Evolutionary conservation across 2,329 filamentous ascomycete genomes (phyloP).

Genomic region (Curvularia hawaiiensis): DNA sequence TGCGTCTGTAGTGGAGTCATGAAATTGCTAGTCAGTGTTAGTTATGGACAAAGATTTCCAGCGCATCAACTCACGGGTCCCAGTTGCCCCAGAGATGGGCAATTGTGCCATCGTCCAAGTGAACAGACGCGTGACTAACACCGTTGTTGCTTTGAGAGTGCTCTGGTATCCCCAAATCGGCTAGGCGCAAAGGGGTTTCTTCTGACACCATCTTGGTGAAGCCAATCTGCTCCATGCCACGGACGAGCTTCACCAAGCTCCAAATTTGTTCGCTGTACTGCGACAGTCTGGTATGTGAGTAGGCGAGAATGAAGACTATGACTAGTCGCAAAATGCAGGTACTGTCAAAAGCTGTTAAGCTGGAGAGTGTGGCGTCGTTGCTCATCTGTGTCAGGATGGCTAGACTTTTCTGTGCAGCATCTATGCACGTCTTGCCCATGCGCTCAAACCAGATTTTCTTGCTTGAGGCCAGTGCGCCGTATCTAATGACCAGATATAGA

Average conservation of each 20-base stretch:
- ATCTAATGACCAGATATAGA: slow-evolving; percentile 41
- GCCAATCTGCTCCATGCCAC: slow-evolving; percentile 41
- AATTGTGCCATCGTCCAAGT: slow-evolving; percentile 37
- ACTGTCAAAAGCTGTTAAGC: slow-evolving; percentile 44
- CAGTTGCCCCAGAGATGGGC: slow-evolving; percentile 41
- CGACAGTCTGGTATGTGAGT: slow-evolving; percentile 34
- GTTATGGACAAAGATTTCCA: background rate
- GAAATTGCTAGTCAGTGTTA: slow-evolving; percentile 28
- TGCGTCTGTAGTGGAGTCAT: slow-evolving; percentile 43
- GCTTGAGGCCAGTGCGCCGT: slow-evolving; percentile 27
- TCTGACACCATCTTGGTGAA: slow-evolving; percentile 44
- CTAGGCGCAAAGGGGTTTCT: slow-evolving; percentile 41
- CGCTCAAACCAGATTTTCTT: slow-evolving; percentile 43
- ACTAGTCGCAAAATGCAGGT: slow-evolving; percentile 41
- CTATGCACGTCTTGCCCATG: slow-evolving; percentile 42
- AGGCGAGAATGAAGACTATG: slow-evolving; percentile 46
- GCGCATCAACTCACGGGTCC: slow-evolving; percentile 33
- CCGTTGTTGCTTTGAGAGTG: slow-evolving; percentile 3
- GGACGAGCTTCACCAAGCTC: slow-evolving; percentile 28
- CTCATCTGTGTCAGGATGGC: slow-evolving; percentile 39
- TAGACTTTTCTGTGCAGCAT: slow-evolving; percentile 39
- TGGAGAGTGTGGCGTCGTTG: slow-evolving; percentile 32
- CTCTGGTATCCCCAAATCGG: slow-evolving; percentile 36
- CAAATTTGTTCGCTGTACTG: slow-evolving; percentile 38
- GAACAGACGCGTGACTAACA: slow-evolving; percentile 17